Evolutionary conservation across 2,329 filamentous ascomycete genomes (phyloP).

Genomic region (Gnomoniopsis sp.): DNA sequence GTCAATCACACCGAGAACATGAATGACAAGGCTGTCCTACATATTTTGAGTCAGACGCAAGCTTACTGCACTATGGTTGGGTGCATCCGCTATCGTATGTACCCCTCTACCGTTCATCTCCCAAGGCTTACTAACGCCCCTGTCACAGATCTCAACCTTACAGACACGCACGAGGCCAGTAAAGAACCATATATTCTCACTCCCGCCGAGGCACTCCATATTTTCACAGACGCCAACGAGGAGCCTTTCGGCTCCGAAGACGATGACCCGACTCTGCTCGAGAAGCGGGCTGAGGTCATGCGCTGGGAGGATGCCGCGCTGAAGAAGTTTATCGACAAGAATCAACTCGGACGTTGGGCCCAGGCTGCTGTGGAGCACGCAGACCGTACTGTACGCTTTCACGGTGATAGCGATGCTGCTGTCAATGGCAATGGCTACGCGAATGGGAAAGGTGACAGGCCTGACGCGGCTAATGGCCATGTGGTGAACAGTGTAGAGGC

Average conservation of each 20-base stretch:
- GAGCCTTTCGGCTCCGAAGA: constrained; percentile 48
- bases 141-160: constrained; percentile 4
- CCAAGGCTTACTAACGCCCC: constrained; percentile 26
- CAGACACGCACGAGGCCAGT: constrained; percentile 31
- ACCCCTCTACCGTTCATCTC: neutral
- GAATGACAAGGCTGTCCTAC: constrained; percentile 64
- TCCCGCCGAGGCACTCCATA: constrained; percentile 55
- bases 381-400: constrained; percentile 19
- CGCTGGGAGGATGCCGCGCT: constrained; percentile 68
- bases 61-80: constrained; percentile 65
- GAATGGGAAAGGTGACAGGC: constrained; percentile 3
- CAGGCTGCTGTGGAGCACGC: constrained; percentile 36
- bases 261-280: constrained; percentile 60
- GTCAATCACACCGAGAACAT: constrained; percentile 76
- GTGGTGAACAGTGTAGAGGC: constrained; percentile 8
- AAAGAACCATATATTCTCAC: constrained; percentile 40
- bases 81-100: constrained; percentile 64
- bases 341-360: constrained; percentile 68
- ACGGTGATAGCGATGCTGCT: neutral
- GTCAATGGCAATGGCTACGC: constrained; percentile 5
- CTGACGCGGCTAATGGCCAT: constrained; percentile 4
- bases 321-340: constrained; percentile 61
- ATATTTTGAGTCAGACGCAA: constrained; percentile 61
- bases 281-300: constrained; percentile 69
- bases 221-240: constrained; percentile 59